Conservation (phyloP, 768 basidiomycete genomes). For the Pisolithus sp. region DNA sequence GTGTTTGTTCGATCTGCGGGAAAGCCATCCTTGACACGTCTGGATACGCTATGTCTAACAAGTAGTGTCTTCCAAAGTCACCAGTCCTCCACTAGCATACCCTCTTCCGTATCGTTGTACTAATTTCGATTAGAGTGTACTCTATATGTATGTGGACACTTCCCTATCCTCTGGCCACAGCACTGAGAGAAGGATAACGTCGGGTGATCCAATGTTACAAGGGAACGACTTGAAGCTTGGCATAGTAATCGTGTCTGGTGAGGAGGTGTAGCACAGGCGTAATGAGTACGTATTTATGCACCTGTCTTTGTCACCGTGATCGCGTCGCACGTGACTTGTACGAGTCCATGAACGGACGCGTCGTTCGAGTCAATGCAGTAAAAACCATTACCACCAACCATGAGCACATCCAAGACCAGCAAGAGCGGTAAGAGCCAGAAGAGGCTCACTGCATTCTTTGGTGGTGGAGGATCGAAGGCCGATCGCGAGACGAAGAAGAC, state of each 20-base stretch:
- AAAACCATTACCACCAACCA: neutral
- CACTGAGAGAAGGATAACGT: too few species aligned
- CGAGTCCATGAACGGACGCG: conserved; percentile 10
- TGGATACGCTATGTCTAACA: conserved; percentile 81
- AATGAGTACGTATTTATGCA: too few species aligned
- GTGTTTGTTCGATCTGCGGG: conserved; percentile 81
- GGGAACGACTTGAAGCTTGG: too few species aligned
- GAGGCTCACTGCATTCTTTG: conserved; percentile 52
- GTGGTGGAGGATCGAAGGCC: conserved; percentile 21
- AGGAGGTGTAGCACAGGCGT: too few species aligned
- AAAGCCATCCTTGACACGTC: conserved; percentile 81
- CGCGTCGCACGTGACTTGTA: conserved; percentile 1
- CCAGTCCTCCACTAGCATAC: neutral
- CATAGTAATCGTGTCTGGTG: too few species aligned
- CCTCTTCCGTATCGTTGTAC: neutral
- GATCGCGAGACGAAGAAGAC: conserved; percentile 25
- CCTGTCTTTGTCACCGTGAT: neutral
- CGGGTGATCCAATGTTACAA: too few species aligned
- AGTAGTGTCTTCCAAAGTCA: conserved; percentile 31
- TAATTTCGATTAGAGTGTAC: neutral
- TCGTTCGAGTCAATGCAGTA: neutral
- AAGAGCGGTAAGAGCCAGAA: conserved; percentile 42
- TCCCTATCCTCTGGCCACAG: too few species aligned
- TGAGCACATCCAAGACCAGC: conserved; percentile 45
- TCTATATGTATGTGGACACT: too few species aligned